Conservation (phyloP, 805 yeast species). For the Hanseniaspora pseudoguilliermondii region DNA sequence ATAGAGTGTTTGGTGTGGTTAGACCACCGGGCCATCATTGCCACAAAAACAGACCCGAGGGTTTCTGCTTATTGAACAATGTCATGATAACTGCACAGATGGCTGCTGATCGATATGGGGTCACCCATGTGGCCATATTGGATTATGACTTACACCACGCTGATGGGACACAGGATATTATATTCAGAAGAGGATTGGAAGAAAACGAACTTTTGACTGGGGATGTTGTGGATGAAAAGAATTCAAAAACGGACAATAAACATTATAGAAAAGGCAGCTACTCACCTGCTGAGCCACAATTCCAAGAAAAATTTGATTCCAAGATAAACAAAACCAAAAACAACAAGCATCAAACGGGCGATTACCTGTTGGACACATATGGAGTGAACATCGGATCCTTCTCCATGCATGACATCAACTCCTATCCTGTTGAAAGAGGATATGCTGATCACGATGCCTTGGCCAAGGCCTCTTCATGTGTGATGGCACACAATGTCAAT, state of each 20-base stretch:
- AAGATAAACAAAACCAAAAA: conserved; percentile 19
- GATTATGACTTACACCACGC: conserved; percentile 85
- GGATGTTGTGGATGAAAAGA: conserved; percentile 13
- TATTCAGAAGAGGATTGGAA: conserved; percentile 61
- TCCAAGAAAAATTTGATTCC: conserved; percentile 24
- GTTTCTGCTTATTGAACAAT: conserved; percentile 70
- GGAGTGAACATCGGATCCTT: conserved; percentile 62
- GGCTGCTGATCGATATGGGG: conserved; percentile 47
- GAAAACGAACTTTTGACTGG: conserved; percentile 34
- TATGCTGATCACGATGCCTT: conserved; percentile 60
- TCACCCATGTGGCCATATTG: conserved; percentile 68
- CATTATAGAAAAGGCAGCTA: conserved; percentile 20
- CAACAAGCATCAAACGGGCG: conserved; percentile 30
- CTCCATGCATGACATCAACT: conserved; percentile 72
- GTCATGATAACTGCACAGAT: conserved; percentile 73
- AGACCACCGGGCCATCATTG: conserved; percentile 85
- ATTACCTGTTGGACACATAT: conserved; percentile 32
- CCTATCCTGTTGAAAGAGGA: conserved; percentile 73
- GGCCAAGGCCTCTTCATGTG: conserved; percentile 65
- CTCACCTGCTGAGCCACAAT: conserved; percentile 12
- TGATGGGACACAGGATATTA: conserved; percentile 77
- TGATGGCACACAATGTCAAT: conserved; percentile 61
- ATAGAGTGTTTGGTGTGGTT: conserved; percentile 51
- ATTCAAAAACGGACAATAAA: conserved; percentile 13
- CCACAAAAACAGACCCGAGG: conserved; percentile 72